phyloP scores from a whole-genome alignment of 352 stramenopile species.

The Globisporangium nagaii region DNA sequence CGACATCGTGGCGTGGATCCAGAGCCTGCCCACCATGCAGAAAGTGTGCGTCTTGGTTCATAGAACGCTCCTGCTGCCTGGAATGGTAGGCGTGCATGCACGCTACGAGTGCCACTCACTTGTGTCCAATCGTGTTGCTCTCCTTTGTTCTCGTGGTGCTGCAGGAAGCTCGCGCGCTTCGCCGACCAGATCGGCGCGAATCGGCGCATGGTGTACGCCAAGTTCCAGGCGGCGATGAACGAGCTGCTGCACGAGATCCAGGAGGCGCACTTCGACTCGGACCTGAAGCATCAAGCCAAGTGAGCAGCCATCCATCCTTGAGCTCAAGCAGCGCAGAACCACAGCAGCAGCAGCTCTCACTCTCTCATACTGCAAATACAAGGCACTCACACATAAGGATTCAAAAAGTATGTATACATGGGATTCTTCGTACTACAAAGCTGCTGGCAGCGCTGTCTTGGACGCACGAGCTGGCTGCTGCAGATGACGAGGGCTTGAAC shows the following conservation, averaged over 20 bases:
- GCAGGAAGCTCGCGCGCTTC: constrained; percentile 76
- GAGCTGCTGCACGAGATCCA: constrained; percentile 70
- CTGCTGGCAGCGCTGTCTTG: too few species aligned
- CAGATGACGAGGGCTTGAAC: too few species aligned
- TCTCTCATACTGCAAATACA: too few species aligned
- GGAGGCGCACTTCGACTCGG: constrained; percentile 48
- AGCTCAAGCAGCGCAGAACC: constrained; percentile 3
- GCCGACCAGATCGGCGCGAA: constrained; percentile 66
- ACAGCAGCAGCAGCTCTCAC: too few species aligned
- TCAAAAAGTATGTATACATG: too few species aligned
- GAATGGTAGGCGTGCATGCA: too few species aligned
- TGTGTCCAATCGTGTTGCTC: not conserved
- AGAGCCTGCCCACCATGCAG: constrained; percentile 74
- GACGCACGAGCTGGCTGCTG: too few species aligned
- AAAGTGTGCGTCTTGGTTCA: constrained; percentile 44
- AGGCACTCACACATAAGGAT: too few species aligned
- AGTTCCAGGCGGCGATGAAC: constrained; percentile 73
- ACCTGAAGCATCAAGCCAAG: constrained; percentile 40
- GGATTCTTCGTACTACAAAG: too few species aligned
- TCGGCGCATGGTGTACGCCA: constrained; percentile 46
- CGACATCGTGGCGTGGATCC: constrained; percentile 72
- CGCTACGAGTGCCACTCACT: too few species aligned
- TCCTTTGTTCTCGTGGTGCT: too few species aligned
- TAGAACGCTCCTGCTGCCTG: not conserved
- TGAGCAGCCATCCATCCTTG: constrained; percentile 5